A percentile compares a stretch with the other conserved stretches of the same genome.
Evolutionary conservation across 2,329 filamentous ascomycete species (phyloP).

Genomic region (Lizonia empirigonia): DNA sequence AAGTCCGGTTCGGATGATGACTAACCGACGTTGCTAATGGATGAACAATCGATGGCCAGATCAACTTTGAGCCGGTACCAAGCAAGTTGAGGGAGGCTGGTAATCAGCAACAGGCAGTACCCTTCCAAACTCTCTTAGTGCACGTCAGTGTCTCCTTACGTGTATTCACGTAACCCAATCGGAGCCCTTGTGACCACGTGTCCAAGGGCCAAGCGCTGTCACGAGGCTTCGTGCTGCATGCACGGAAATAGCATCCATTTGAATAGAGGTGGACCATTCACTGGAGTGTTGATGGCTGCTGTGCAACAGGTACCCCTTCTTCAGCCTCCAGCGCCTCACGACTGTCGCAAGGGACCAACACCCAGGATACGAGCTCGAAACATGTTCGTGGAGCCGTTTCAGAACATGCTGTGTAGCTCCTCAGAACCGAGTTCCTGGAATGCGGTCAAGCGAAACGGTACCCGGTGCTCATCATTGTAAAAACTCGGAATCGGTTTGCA

Average conservation of each 20-base stretch:
- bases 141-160: background rate
- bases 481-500: conserved; percentile 5
- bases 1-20: too few species aligned
- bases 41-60: background rate
- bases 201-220: background rate
- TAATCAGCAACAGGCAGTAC: background rate
- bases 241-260: background rate
- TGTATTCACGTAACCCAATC: background rate
- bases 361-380: conserved; percentile 6
- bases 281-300: conserved; percentile 12
- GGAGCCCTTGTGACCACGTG: background rate
- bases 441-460: conserved; percentile 5
- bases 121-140: background rate
- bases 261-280: background rate
- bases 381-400: conserved; percentile 12
- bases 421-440: conserved; percentile 9
- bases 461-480: background rate
- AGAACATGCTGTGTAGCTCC: conserved; percentile 7
- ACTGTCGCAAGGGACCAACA: conserved; percentile 5
- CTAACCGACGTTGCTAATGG: too few species aligned
- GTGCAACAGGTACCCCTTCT: conserved; percentile 2
- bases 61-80: background rate
- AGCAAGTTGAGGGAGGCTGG: background rate
- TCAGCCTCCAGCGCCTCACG: background rate
- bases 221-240: background rate